These are phyloP conservation scores for Penicillium sp. DNA, from an alignment of 2,329 filamentous ascomycete genomes.

Conservation along the genomic window DNA sequence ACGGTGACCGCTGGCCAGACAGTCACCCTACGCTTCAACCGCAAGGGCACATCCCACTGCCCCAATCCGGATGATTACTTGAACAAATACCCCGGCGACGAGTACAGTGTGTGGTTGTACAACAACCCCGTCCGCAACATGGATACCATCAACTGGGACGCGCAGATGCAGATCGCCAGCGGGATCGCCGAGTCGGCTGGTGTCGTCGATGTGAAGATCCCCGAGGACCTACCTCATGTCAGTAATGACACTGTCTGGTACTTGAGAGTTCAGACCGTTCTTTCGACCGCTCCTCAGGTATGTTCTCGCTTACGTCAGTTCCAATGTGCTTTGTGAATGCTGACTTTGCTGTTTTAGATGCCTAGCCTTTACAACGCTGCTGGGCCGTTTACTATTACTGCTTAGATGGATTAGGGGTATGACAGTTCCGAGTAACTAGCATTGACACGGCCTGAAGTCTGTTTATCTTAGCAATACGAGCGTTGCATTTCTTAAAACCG, in stretches of 20 bases:
- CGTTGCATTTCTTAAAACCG: background rate
- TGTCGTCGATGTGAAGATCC: slow-evolving; percentile 23
- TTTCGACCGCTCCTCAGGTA: slow-evolving; percentile 29
- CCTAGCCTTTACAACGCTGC: slow-evolving; percentile 26
- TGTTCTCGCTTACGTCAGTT: background rate
- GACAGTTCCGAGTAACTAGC: background rate
- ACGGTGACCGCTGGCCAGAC: slow-evolving; percentile 24
- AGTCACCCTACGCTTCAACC: slow-evolving; percentile 27
- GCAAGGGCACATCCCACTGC: slow-evolving; percentile 25
- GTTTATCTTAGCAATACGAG: background rate
- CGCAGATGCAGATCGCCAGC: slow-evolving; percentile 17
- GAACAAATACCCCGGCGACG: slow-evolving; percentile 16
- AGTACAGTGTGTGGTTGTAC: slow-evolving; percentile 29
- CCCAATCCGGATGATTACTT: slow-evolving; percentile 15
- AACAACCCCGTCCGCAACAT: slow-evolving; percentile 28
- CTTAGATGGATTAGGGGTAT: slow-evolving; percentile 5
- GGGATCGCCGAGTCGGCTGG: slow-evolving; percentile 18
- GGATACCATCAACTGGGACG: slow-evolving; percentile 21
- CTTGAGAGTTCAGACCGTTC: slow-evolving; percentile 21
- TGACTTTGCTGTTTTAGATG: slow-evolving; percentile 18
- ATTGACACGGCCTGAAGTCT: background rate
- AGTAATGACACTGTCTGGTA: slow-evolving; percentile 28
- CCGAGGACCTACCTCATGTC: slow-evolving; percentile 22
- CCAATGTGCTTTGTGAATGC: background rate
- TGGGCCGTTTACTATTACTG: slow-evolving; percentile 25